Evolutionary conservation across 345 rosid genomes (phyloP), one percentile per base, ranked within the genome.

Genomic region (Arabidopsis arenosa): DNA sequence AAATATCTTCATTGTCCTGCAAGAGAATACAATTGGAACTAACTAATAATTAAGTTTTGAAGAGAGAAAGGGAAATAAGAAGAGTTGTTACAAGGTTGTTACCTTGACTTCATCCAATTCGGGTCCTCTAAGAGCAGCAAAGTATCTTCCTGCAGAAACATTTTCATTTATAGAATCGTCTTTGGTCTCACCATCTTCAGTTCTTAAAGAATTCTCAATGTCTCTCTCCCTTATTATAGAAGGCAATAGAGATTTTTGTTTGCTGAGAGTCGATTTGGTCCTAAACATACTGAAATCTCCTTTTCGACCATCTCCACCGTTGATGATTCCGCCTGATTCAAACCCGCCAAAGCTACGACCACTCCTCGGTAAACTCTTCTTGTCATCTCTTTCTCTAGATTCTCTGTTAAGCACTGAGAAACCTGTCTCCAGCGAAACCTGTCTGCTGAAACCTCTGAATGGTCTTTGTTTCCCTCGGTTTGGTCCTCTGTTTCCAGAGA

Each of bases 71-170:
- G n/a, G 15, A 35, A 13, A 41, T 40, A 43, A 45, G 49, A 23
- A 51, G 26, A 26, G 49, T 43, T 9, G 37, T 17, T 28, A 54
- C 26, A 23, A 23, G 26, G 56, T 74, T 56, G 40, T 68, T 87
- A 91, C 98, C 96, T 92, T 94, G 88, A 94, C 92, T 90, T 92
- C 79, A 72, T 90, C 98, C 37, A 94, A 81, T 72, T 94, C 98
- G 8, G 98, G 98, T 62, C 98, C 98, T 78, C 90, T 80, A 39
- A 94, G 96, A 79, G 98, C 98, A 72, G 96, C 97, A 47, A 87
- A 94, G 87, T 94, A 94, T 85, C 98, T 85, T 48, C 97, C 98
- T 63, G 87, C 96, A 57, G 98, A 92, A 79, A 92, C 98, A 55
- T 83, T 88, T 54, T 47, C 70, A 37, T 87, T 72, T n/a, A 66